A percentile compares a stretch with the other conserved stretches of the same genome.
Conservation (phyloP, 2,329 filamentous ascomycete species). For the Trichoderma atrobrunneum region DNA sequence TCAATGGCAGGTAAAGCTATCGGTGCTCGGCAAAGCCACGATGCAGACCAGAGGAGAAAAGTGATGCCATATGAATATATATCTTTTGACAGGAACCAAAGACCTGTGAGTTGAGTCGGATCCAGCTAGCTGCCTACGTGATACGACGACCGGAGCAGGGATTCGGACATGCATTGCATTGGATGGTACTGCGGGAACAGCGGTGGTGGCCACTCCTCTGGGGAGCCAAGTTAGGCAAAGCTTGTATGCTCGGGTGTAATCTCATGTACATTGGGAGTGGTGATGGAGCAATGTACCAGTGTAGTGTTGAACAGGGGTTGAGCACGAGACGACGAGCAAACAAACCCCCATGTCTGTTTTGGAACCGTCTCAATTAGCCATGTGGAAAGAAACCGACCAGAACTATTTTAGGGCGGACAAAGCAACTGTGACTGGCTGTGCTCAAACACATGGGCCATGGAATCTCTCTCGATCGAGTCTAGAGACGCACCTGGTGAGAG, state of each 20-base stretch:
- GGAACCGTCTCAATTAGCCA: background rate
- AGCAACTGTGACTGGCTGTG: background rate
- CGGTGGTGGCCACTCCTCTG: background rate
- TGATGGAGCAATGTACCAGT: background rate
- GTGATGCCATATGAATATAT: conserved; percentile 3
- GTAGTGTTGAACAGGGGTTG: background rate
- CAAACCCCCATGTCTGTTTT: background rate
- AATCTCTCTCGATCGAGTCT: background rate
- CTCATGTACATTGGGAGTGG: background rate
- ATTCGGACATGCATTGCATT: background rate
- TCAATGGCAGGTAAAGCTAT: background rate
- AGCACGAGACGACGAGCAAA: background rate
- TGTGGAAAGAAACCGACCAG: background rate
- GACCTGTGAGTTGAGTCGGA: background rate
- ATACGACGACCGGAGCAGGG: conserved; percentile 3
- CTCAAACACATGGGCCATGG: background rate
- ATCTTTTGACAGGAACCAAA: background rate
- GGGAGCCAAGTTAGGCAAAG: conserved; percentile 3
- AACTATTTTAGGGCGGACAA: background rate
- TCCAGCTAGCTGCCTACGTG: background rate
- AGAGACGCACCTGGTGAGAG: background rate
- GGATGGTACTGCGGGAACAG: background rate
- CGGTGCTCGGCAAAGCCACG: background rate
- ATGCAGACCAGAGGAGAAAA: background rate
- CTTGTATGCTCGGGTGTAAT: background rate